phyloP scores from a whole-genome alignment of 495 filamentous ascomycete genomes.

The Elasticomyces elasticus region DNA sequence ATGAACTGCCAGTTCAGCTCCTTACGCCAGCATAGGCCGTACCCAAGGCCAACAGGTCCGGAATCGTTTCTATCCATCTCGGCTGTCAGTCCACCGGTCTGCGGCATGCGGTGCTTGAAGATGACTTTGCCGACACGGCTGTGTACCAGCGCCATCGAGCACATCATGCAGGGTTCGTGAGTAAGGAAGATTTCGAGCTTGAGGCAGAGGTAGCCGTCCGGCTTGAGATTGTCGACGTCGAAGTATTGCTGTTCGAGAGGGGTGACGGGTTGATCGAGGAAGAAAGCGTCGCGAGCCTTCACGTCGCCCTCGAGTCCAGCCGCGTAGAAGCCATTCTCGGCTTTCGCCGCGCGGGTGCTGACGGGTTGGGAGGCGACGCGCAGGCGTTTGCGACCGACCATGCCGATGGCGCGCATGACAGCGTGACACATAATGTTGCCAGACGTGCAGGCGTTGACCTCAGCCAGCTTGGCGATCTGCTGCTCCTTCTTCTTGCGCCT shows the following conservation, averaged over 20 bases:
- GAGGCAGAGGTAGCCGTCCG: conserved; percentile 89
- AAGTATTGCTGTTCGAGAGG: conserved; percentile 27
- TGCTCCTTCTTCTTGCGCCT: conserved; percentile 9
- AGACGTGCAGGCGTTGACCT: conserved; percentile 4
- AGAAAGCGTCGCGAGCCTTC: conserved; percentile 22
- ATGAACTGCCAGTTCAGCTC: conserved; percentile 91
- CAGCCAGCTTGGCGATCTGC: conserved; percentile 23
- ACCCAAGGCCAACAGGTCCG: conserved; percentile 39
- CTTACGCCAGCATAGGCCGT: conserved; percentile 81
- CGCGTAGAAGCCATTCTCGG: conserved; percentile 11
- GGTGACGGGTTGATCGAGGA: conserved; percentile 33
- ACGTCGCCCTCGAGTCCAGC: conserved; percentile 17
- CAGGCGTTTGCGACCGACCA: conserved; percentile 63
- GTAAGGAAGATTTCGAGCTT: conserved; percentile 84
- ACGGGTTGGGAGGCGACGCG: conserved; percentile 14
- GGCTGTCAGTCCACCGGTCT: conserved; percentile 50
- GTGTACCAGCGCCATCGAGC: conserved; percentile 88
- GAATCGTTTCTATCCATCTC: conserved; percentile 26
- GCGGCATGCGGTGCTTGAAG: conserved; percentile 57
- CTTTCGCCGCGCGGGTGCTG: conserved; percentile 8
- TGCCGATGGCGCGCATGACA: conserved; percentile 74
- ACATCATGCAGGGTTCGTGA: conserved; percentile 93
- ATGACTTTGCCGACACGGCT: conserved; percentile 75
- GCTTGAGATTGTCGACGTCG: conserved; percentile 35
- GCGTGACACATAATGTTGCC: conserved; percentile 77